Conservation (phyloP, 768 basidiomycete genomes). For the Mycena sanguinolenta region DNA sequence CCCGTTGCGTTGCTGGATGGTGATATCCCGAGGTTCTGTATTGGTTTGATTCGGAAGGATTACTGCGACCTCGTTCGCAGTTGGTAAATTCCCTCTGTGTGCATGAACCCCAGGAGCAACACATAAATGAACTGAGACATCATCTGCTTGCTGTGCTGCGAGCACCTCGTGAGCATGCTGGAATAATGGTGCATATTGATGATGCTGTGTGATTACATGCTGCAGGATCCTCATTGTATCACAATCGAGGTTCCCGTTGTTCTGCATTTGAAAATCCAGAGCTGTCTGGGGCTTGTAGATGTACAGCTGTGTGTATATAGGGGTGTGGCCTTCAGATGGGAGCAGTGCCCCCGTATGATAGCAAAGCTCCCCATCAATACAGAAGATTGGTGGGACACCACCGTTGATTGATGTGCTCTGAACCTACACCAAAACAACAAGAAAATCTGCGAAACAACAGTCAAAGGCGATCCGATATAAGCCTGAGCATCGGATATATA, state of each 20-base stretch:
- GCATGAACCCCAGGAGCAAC: background rate
- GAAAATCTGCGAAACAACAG: too few species aligned
- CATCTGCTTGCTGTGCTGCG: background rate
- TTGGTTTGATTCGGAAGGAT: background rate
- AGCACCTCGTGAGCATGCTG: background rate
- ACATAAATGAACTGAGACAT: background rate
- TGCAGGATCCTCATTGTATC: background rate
- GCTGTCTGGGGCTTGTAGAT: background rate
- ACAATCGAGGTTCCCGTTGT: background rate
- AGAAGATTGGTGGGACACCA: background rate
- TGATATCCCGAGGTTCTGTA: background rate
- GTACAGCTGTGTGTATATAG: background rate
- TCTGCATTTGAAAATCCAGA: background rate
- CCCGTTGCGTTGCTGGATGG: background rate
- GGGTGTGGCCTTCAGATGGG: background rate
- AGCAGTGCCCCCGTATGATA: background rate
- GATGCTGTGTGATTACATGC: background rate
- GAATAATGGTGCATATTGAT: background rate
- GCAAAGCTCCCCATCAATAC: background rate
- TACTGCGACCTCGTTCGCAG: background rate
- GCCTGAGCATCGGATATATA: too few species aligned
- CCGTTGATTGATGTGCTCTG: too few species aligned
- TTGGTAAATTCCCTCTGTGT: background rate
- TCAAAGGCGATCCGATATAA: too few species aligned
- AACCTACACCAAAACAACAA: too few species aligned